phyloP scores from a whole-genome alignment of 345 rosid species.

The rapeseed (Brassica napus) region Da-Ae NC_063436.1:6629001-6629500 shows the following conservation, averaged over 20 bases:
- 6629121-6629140: slow-evolving; percentile 40
- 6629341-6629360: background rate
- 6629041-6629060: slow-evolving; percentile 25
- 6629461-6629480: background rate
- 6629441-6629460: background rate
- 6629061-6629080: slow-evolving; percentile 28
- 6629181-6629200: slow-evolving; percentile 30
- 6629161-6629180: slow-evolving; percentile 25
- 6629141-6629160: slow-evolving; percentile 35
- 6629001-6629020: slow-evolving; percentile 77
- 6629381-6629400: background rate
- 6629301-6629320: slow-evolving; percentile 44
- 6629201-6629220: slow-evolving; percentile 47
- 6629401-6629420: background rate
- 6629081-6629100: slow-evolving; percentile 31
- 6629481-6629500: slow-evolving; percentile 88
- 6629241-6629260: slow-evolving; percentile 94
- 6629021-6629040: slow-evolving; percentile 49
- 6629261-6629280: slow-evolving; percentile 97
- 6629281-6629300: slow-evolving; percentile 85
- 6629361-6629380: background rate
- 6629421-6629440: background rate
- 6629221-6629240: slow-evolving; percentile 78
- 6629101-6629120: slow-evolving; percentile 37
- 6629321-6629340: background rate